Base-by-base conservation (phyloP, 768 basidiomycete genomes). In the Dacryopinax primogenitus region DNA sequence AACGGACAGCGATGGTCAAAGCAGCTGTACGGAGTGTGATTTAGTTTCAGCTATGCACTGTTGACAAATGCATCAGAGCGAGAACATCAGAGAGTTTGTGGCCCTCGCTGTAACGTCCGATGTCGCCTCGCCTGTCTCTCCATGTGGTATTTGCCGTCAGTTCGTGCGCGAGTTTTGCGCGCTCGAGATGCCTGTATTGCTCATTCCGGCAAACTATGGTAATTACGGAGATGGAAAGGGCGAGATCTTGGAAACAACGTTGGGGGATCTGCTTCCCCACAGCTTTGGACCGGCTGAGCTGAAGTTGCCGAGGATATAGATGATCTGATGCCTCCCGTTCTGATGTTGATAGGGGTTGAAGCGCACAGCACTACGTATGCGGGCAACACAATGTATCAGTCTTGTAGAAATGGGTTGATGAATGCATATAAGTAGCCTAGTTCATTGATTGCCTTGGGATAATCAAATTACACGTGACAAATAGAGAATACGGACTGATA, bases 61-160 rank as follows among this genome's bases (percentile, higher is more conserved):
- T 44, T 62, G 45, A 18, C 68, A 13, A 21, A 23, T 62, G 4
- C 34, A n/a, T 58, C 62, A 93, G 92, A 93, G 90, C 75, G 88
- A 92, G 66, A 90, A 91, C 1, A 83, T 74, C 26, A 80, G 77
- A 26, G 76, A 81, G 0, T 94, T 94, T 73, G 72, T 82, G 9
- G 92, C 82, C 0, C 78, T 96, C 1, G 92, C 91, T 0, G 83
- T 95, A n/a, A 82, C 84, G 13, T 84, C 84, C 21, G 87, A 95
- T 68, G 84, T 94, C 1, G 70, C 80, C 0, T 72, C 78, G 0
- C 72, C 85, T 0, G 77, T 88, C 58, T 87, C 92, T 1, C 95
- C 95, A 0, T 98, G 96, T 73, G 95, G 95, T 1, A 85, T 94
- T 58, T 99, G 94, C 70, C 86, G 95, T 7, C 94, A 97, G 73